phyloP scores from a whole-genome alignment of 2,329 filamentous ascomycete genomes.

The Cercospora berteroae region DNA sequence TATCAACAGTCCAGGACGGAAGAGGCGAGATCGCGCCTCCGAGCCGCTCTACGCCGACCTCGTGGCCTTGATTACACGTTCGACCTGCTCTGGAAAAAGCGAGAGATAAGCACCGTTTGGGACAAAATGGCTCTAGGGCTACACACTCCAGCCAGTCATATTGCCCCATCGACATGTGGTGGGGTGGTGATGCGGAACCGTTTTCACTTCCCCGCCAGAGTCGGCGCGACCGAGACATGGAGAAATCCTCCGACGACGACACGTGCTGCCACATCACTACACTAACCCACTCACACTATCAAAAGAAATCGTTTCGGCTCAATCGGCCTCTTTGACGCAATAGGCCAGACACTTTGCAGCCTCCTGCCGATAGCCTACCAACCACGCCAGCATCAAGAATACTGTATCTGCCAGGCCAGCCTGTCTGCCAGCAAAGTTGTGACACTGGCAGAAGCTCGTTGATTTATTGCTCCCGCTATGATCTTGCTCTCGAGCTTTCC shows the following conservation, averaged over 20 bases:
- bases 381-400: background rate
- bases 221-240: background rate
- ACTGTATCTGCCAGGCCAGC: background rate
- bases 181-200: background rate
- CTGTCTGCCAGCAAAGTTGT: background rate
- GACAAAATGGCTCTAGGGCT: background rate
- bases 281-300: background rate
- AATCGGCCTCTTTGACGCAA: background rate
- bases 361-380: background rate
- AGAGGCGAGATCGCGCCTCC: background rate
- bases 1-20: background rate
- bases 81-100: background rate
- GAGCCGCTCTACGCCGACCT: background rate
- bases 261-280: background rate
- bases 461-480: background rate
- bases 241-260: background rate
- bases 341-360: background rate
- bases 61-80: background rate
- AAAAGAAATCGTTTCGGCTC: background rate
- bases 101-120: background rate
- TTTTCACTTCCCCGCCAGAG: background rate
- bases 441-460: background rate
- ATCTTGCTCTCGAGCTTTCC: background rate
- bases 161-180: background rate
- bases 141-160: background rate